phyloP scores from a whole-genome alignment of 345 rosid species.

The Rhizophora apiculata region DNA sequence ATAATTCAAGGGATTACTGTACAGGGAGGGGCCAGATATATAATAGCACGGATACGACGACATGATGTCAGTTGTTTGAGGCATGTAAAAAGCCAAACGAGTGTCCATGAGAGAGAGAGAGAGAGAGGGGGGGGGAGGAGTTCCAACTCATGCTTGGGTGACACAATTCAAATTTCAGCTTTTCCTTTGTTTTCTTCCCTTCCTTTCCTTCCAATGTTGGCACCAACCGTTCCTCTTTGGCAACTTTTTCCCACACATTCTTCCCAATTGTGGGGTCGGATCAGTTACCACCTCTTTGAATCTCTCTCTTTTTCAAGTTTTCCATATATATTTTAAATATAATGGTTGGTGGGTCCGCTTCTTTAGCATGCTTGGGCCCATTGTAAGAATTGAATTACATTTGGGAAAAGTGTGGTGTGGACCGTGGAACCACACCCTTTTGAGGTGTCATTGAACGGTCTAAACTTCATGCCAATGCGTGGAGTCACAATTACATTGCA shows the following conservation, averaged over 20 bases:
- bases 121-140: too few relatives aligned
- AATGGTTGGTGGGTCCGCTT: constrained; percentile 14
- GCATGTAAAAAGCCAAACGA: constrained; percentile 27
- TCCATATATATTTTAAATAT: neutral
- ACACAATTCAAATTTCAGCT: constrained; percentile 58
- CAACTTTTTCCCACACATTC: constrained; percentile 32
- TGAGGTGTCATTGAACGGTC: constrained; percentile 26
- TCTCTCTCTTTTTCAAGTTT: constrained; percentile 1
- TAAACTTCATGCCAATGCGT: constrained; percentile 12
- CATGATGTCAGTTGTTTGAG: constrained; percentile 19
- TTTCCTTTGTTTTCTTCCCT: constrained; percentile 27
- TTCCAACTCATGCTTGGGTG: neutral
- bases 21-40: constrained; percentile 37
- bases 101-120: neutral
- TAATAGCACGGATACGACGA: constrained; percentile 45
- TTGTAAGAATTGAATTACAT: neutral
- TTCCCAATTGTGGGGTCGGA: constrained; percentile 40
- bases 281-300: constrained; percentile 15
- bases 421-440: neutral
- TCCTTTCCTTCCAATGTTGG: constrained; percentile 33
- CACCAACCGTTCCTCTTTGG: constrained; percentile 43
- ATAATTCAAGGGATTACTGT: neutral
- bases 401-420: constrained; percentile 15
- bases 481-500: neutral
- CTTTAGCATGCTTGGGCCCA: constrained; percentile 27